A percentile compares a stretch with the other conserved stretches of the same genome.
Conservation (phyloP, 441 rosid genomes). For the Pelargonium myrrhifolium region DNA sequence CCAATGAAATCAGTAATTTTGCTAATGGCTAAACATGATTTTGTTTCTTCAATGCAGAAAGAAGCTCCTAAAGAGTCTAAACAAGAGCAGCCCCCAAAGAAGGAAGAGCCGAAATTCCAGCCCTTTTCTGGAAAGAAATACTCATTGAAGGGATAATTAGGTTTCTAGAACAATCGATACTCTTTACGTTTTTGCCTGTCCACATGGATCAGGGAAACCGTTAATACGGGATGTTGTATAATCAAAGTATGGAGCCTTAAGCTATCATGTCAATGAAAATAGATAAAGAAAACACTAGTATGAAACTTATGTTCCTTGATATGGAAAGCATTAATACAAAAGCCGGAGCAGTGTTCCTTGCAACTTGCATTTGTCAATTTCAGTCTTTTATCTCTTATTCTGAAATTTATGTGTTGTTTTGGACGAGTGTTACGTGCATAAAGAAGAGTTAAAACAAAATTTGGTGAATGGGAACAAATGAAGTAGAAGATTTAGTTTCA, state of each 20-base stretch:
- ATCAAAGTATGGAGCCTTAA: conserved; percentile 16
- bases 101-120: conserved; percentile 40
- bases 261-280: neutral
- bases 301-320: conserved; percentile 7
- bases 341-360: too few species aligned
- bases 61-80: conserved; percentile 21
- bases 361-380: too few species aligned
- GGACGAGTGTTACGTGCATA: neutral
- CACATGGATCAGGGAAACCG: too few species aligned
- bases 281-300: conserved; percentile 2
- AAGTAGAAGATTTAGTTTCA: too few species aligned
- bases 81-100: conserved; percentile 27
- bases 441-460: too few species aligned
- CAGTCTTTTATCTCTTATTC: too few species aligned
- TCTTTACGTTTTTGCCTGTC: too few species aligned
- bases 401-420: too few species aligned
- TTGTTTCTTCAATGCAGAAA: conserved; percentile 23
- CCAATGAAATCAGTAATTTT: neutral
- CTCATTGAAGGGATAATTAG: conserved; percentile 31
- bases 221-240: conserved; percentile 18
- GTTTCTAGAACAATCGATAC: neutral
- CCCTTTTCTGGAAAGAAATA: conserved; percentile 56
- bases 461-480: too few species aligned
- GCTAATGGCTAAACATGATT: neutral
- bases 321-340: too few species aligned